Conservation (phyloP, 768 basidiomycete species). For the Tulasnella sp. region DNA sequence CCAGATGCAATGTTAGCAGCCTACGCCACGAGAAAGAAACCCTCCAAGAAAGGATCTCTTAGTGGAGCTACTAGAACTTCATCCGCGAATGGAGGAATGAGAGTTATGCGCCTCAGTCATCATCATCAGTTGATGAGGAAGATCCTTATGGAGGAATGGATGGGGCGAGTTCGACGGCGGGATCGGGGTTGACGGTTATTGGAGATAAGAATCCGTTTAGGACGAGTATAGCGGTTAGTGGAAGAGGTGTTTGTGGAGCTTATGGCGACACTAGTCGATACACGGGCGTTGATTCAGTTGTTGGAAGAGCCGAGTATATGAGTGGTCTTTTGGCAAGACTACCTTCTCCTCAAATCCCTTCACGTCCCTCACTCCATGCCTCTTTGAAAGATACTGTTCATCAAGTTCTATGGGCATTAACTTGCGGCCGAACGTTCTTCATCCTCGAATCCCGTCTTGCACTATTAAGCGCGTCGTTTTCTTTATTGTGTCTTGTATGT, state of each 20-base stretch:
- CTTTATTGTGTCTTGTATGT: too few species aligned
- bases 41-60: neutral
- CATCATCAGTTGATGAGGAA: neutral
- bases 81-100: constrained; percentile 17
- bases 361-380: neutral
- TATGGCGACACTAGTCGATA: constrained; percentile 8
- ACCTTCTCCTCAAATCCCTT: too few species aligned
- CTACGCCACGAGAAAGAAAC: constrained; percentile 13
- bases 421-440: too few species aligned
- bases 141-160: neutral
- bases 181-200: neutral
- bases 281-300: neutral
- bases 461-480: too few species aligned
- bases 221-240: constrained; percentile 14
- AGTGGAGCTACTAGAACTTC: neutral
- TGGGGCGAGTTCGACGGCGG: neutral
- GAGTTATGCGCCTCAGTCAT: constrained; percentile 9
- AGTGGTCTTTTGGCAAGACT: too few species aligned
- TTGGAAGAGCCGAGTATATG: too few species aligned
- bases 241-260: neutral
- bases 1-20: constrained; percentile 17
- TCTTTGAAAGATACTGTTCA: neutral
- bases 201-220: constrained; percentile 18
- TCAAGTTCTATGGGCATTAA: too few species aligned
- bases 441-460: too few species aligned